These are phyloP conservation scores for Capronia epimyces DNA, from an alignment of 2,329 filamentous ascomycete species.

Conservation along the genomic window DNA sequence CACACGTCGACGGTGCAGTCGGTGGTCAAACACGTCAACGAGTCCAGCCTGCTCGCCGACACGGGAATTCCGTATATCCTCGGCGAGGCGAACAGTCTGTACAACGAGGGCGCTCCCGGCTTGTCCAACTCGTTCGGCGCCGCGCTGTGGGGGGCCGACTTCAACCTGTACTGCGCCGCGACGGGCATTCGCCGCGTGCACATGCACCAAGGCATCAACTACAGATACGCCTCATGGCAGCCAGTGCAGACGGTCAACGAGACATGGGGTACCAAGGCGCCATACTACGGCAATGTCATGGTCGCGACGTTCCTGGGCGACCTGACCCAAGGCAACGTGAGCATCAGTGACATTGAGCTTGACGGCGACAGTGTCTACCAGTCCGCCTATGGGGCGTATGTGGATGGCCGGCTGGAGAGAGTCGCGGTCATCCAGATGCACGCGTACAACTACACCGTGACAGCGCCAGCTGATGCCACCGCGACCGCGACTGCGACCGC, in stretches of 20 bases:
- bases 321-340: conserved; percentile 32
- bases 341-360: conserved; percentile 48
- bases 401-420: conserved; percentile 40
- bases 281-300: conserved; percentile 59
- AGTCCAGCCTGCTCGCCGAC: conserved; percentile 42
- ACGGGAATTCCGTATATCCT: conserved; percentile 50
- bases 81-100: conserved; percentile 59
- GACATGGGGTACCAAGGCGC: conserved; percentile 54
- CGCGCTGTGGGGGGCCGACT: conserved; percentile 60
- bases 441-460: conserved; percentile 57
- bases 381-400: conserved; percentile 55
- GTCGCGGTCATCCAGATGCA: conserved; percentile 55
- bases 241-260: conserved; percentile 40
- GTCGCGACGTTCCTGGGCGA: conserved; percentile 53
- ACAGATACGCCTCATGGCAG: conserved; percentile 58
- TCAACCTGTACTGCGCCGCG: conserved; percentile 54
- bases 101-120: conserved; percentile 56
- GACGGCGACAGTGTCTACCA: conserved; percentile 32
- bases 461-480: too few relatives aligned
- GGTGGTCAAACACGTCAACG: conserved; percentile 48
- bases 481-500: conserved; percentile 30
- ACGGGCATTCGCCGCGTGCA: conserved; percentile 54
- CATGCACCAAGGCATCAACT: conserved; percentile 61
- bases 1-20: conserved; percentile 51
- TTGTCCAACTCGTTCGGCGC: conserved; percentile 62